A percentile compares a stretch with the other conserved stretches of the same genome.
These are phyloP conservation scores for Fusarium decemcellulare DNA, from an alignment of 2,329 filamentous ascomycete genomes.

Conservation along the genomic window DNA sequence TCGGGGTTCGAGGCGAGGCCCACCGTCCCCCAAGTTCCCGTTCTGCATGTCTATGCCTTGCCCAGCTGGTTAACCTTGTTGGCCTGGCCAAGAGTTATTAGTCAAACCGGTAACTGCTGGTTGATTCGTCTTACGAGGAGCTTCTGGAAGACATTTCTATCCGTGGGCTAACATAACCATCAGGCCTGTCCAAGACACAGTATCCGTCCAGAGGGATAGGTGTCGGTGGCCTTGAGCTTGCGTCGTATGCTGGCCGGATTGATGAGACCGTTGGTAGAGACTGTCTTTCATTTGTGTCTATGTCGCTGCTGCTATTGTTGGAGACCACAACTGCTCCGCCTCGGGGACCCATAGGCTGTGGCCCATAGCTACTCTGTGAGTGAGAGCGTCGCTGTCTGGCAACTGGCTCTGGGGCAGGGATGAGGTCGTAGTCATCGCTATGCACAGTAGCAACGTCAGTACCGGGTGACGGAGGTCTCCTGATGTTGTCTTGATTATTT, in stretches of 20 bases:
- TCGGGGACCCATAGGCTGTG: background rate
- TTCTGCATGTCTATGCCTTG: background rate
- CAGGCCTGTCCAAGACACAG: too few relatives aligned
- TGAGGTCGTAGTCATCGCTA: slow-evolving; percentile 52
- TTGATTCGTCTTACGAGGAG: slow-evolving; percentile 2
- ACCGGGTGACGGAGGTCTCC: slow-evolving; percentile 39
- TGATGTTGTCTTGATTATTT: background rate
- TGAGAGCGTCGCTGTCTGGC: background rate
- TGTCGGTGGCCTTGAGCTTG: slow-evolving; percentile 5
- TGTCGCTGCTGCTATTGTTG: slow-evolving; percentile 5
- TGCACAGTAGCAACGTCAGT: slow-evolving; percentile 54
- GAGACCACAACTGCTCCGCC: background rate
- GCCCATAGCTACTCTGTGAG: background rate
- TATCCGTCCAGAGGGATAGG: slow-evolving; percentile 1
- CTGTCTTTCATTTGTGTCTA: slow-evolving; percentile 18
- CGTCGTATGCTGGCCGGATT: slow-evolving; percentile 19
- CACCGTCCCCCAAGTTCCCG: background rate
- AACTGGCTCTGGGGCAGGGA: slow-evolving; percentile 3
- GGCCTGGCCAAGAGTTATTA: slow-evolving; percentile 2
- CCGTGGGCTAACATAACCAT: too few relatives aligned
- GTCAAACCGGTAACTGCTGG: background rate
- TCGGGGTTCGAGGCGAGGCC: background rate
- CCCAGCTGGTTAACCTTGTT: background rate
- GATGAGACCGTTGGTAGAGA: slow-evolving; percentile 41
- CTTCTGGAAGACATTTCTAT: background rate